phyloP scores from a whole-genome alignment of 805 yeast species.

The Pichia heedii region DNA sequence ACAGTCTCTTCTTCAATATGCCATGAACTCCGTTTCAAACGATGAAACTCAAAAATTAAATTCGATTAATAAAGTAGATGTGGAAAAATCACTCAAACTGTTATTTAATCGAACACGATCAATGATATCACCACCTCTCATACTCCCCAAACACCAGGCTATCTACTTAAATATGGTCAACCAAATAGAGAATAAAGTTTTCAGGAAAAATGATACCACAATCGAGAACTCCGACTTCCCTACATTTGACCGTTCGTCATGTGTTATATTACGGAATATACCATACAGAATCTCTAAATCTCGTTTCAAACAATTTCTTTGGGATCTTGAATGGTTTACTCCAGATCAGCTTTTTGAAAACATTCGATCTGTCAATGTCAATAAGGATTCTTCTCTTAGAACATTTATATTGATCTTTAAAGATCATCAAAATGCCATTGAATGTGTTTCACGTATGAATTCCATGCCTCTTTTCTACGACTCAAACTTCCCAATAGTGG shows the following conservation, averaged over 20 bases:
- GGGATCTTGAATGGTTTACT: constrained; percentile 39
- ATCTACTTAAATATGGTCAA: too few species aligned
- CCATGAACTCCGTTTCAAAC: background rate
- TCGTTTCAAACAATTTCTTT: constrained; percentile 30
- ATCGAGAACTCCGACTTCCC: background rate
- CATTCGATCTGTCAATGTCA: constrained; percentile 10
- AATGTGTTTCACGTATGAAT: constrained; percentile 46
- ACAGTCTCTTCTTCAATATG: too few species aligned
- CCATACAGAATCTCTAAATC: constrained; percentile 35
- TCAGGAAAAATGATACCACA: background rate
- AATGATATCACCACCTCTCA: background rate
- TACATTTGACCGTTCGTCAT: constrained; percentile 6
- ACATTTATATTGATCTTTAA: constrained; percentile 37
- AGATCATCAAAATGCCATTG: constrained; percentile 34
- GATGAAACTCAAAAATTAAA: background rate
- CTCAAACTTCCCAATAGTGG: constrained; percentile 20
- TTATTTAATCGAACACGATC: too few species aligned
- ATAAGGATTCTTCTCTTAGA: constrained; percentile 9
- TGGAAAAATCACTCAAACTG: background rate
- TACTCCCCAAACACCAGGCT: background rate
- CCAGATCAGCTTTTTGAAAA: constrained; percentile 16
- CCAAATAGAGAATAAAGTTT: too few species aligned
- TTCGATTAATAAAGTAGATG: background rate
- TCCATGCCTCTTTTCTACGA: constrained; percentile 31
- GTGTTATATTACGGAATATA: constrained; percentile 36